Base-by-base conservation (phyloP, 306 rosid genomes). In the Medicago lupulina region DNA sequence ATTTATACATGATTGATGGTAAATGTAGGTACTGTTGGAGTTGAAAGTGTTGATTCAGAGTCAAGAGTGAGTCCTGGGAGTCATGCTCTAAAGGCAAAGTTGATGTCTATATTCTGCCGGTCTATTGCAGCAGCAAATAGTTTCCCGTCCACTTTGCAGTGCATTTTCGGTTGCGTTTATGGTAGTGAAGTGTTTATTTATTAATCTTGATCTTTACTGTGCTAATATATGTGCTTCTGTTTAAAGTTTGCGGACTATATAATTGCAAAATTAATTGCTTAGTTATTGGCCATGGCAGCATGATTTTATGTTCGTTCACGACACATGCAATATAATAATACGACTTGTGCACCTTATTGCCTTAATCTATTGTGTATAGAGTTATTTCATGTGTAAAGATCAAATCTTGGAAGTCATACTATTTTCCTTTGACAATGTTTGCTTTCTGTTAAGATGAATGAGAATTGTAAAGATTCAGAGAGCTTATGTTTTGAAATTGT, bases 101-200 rank as follows among this genome's bases (percentile, higher is more conserved):
- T 94, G 58, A 89, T 94, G 93, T 94, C 98, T 76, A 74, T 86
- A 76, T 94, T 94, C 87, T 94, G 97, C 87, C 93, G 92, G 75
- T 94, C 97, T 76, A 87, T 94, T 79, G 79, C 90, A 55, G 96
- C 98, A 46, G 97, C 98, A 71, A 92, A 94, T 81, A 88, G 93
- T 89, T 92, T 94, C 77, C 98, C 98, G 13, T 81, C 96, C 70
- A 88, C 98, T 60, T 79, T 94, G 89, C 98, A 94, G 84, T 92
- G 98, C 87, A 92, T 94, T 81, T 94, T 94, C 90, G 88, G 92
- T 64, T 90, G 97, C 89, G 88, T 94, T 76, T 94, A 92, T 75
- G 98, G 98, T 94, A 86, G 39, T 79, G 18, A 43, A 76, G 18
- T 85, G 51, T 61, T 70, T 31, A n/a, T 46, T 70, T 28, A 19